phyloP scores from a whole-genome alignment of 2,329 filamentous ascomycete genomes.

The Chaetomium strumarium region DNA sequence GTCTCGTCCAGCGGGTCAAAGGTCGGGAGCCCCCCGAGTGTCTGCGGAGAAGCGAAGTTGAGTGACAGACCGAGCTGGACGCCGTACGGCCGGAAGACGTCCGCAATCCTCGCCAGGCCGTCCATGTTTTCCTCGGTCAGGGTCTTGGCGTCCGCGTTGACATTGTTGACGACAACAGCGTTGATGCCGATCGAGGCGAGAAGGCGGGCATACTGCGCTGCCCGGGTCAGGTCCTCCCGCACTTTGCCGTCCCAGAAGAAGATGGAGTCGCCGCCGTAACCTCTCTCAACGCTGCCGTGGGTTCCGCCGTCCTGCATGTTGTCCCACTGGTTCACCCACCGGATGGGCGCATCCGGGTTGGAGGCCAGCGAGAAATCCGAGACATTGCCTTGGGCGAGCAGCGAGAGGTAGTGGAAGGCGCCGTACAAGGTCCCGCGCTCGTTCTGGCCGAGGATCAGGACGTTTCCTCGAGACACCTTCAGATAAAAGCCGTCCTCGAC shows the following conservation, averaged over 20 bases:
- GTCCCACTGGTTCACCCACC: conserved; percentile 71
- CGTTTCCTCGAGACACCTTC: conserved; percentile 37
- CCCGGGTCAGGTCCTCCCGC: conserved; percentile 53
- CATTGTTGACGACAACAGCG: conserved; percentile 63
- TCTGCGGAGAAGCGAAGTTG: conserved; percentile 60
- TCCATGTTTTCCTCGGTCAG: conserved; percentile 52
- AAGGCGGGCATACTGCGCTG: conserved; percentile 57
- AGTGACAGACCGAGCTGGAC: conserved; percentile 60
- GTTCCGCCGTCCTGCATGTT: conserved; percentile 42
- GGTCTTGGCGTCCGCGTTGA: conserved; percentile 59
- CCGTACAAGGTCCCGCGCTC: conserved; percentile 64
- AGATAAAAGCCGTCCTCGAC: conserved; percentile 58
- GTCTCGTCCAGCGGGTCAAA: conserved; percentile 58
- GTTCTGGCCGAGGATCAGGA: conserved; percentile 58
- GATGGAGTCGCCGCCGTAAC: conserved; percentile 62
- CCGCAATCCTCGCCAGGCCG: conserved; percentile 56
- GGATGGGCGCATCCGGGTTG: conserved; percentile 55
- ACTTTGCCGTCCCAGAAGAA: conserved; percentile 57
- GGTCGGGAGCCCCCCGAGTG: conserved; percentile 49
- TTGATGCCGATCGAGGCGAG: conserved; percentile 63
- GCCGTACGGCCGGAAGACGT: conserved; percentile 61
- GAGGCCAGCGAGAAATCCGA: conserved; percentile 41
- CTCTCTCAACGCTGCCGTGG: conserved; percentile 60
- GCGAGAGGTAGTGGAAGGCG: conserved; percentile 61
- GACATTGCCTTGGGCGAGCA: conserved; percentile 55